Base-by-base conservation (phyloP, 768 basidiomycete species). In the Cubamyces sp. region DNA sequence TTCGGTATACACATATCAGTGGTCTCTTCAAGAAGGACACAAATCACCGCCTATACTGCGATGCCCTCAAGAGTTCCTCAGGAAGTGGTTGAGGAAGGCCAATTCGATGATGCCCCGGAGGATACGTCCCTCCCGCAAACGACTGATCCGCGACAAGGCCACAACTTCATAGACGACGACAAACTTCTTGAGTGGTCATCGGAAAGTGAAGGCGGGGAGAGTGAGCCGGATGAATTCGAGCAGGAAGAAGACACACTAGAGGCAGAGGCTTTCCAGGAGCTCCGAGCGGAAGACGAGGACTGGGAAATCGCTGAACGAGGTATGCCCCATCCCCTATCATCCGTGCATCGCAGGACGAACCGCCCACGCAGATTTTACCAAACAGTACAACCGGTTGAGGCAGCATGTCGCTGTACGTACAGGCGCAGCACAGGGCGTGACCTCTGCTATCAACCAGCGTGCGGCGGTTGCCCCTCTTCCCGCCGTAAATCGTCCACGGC, bases 381-480 rank as follows among this genome's bases (percentile, higher is more conserved):
- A 98, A 76, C 95, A 98, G 69, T 99, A 92, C 76, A 98, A 98
- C 76, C 89, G 97, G 23, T 80, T 98, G 30, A 81, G 91, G 52
- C 96, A 98, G 73, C 93, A 98, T 73, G 88, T 92, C 59, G 91
- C 91, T 21, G 90, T 94, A 5, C 87, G 87, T 40, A 84, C 85
- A 18, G 91, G 92, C 2, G 85, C 80, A 57, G 90, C 85, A 0
- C 84, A 85, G 57, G 86, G 87, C 14, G 72, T 79, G 6, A 70
- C 79, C 1, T 88, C 88, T 5, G 77, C 85, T 1, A 77, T 79
- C 16, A 80, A 84, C 54, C 75, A 78, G 5, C 74, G 77, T 9
- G 68, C 79, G 9, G 71, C 84, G 3, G 84, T 90, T 2, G 87
- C 86, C 12, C 61, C 86, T 15, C 80, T 90, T 19, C 92, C 89